Conservation (phyloP, 1,284 basidiomycete species). For the Puccinia novopanici region DNA sequence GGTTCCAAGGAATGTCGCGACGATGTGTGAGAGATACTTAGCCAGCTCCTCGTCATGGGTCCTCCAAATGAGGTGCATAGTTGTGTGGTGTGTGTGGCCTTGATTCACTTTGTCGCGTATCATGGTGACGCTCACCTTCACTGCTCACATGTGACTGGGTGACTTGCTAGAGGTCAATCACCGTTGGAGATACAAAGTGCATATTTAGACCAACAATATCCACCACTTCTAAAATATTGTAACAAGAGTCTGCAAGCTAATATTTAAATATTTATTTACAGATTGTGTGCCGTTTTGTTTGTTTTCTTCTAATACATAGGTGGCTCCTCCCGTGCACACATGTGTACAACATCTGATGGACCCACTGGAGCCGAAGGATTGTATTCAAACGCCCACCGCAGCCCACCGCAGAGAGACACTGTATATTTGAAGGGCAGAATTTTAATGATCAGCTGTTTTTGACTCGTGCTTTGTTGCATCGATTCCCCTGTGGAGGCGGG, state of each 20-base stretch:
- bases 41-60: too few relatives aligned
- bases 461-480: too few relatives aligned
- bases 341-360: too few relatives aligned
- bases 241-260: neutral
- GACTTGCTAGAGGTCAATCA: constrained; percentile 5
- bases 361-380: neutral
- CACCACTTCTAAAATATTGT: too few relatives aligned
- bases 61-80: too few relatives aligned
- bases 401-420: too few relatives aligned
- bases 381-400: neutral
- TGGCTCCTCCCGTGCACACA: constrained; percentile 5
- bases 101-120: constrained; percentile 9
- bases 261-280: too few relatives aligned
- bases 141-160: neutral
- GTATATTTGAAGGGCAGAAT: neutral
- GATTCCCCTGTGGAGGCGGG: too few relatives aligned
- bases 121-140: neutral
- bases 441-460: neutral
- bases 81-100: too few relatives aligned
- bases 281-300: constrained; percentile 15
- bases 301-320: constrained; percentile 2
- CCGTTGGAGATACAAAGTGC: neutral
- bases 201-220: neutral
- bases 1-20: neutral
- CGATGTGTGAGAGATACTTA: too few relatives aligned